Conservation (phyloP, 805 yeast genomes). For the Candida broadrunensis region DNA sequence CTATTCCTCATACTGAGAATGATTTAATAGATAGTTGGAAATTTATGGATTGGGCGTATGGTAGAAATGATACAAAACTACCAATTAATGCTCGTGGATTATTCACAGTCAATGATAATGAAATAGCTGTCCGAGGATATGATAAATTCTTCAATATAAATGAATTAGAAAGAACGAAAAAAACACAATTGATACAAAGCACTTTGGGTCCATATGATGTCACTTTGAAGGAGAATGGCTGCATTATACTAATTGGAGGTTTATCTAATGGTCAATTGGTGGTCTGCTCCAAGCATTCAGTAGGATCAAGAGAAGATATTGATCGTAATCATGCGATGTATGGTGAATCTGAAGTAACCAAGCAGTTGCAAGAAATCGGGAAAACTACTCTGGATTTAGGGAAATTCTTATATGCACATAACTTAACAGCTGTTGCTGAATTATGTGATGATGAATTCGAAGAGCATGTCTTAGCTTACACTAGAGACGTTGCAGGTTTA, state of each 20-base stretch:
- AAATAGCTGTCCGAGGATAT: constrained; percentile 80
- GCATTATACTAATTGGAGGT: constrained; percentile 82
- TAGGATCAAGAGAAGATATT: constrained; percentile 61
- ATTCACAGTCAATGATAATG: constrained; percentile 48
- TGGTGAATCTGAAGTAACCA: constrained; percentile 58
- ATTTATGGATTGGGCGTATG: constrained; percentile 88
- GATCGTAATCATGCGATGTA: constrained; percentile 69
- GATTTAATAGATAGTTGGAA: constrained; percentile 54
- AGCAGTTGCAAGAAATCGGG: constrained; percentile 46
- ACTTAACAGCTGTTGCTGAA: constrained; percentile 87
- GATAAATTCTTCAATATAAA: constrained; percentile 87
- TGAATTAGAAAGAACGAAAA: constrained; percentile 57
- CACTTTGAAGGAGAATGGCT: constrained; percentile 89
- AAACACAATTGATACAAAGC: constrained; percentile 36
- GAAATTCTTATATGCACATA: constrained; percentile 41
- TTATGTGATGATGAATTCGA: constrained; percentile 90
- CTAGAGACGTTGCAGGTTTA: constrained; percentile 66
- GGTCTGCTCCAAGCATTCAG: constrained; percentile 89
- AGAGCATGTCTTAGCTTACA: constrained; percentile 84
- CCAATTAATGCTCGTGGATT: constrained; percentile 85
- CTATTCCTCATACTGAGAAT: constrained; percentile 3
- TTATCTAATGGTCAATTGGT: constrained; percentile 70
- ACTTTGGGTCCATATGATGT: constrained; percentile 78
- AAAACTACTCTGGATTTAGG: constrained; percentile 54
- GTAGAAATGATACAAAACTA: constrained; percentile 46